Evolutionary conservation across 345 rosid species (phyloP).

Genomic region (Brassica rapa): DNA sequence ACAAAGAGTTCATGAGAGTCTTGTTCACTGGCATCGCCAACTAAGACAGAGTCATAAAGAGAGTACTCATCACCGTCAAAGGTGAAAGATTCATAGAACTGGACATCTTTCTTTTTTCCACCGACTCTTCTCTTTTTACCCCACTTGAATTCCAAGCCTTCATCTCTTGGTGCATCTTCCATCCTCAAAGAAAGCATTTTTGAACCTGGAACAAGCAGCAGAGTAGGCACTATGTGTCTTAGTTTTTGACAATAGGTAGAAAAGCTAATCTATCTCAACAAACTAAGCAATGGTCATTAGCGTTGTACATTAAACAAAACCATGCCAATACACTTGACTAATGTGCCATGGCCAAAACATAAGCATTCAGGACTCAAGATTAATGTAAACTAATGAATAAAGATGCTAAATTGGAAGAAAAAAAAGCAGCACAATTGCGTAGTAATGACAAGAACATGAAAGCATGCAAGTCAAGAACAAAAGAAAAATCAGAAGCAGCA

Average conservation of each 20-base stretch:
- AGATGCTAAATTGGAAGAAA: background rate
- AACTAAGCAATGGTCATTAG: background rate
- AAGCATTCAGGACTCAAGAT: background rate
- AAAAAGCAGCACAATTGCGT: background rate
- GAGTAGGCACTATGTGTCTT: background rate
- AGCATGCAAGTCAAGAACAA: background rate
- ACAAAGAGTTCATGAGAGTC: conserved; percentile 70
- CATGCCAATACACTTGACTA: background rate
- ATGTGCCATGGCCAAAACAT: background rate
- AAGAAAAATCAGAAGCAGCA: background rate
- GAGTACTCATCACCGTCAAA: conserved; percentile 66
- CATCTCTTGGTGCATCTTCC: conserved; percentile 48
- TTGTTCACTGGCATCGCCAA: conserved; percentile 42
- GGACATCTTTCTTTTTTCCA: conserved; percentile 61
- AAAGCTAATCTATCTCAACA: background rate
- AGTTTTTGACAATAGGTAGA: too few relatives aligned
- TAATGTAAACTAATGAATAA: background rate
- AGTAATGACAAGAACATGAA: background rate
- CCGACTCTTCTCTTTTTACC: conserved; percentile 62
- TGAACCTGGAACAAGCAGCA: conserved; percentile 4
- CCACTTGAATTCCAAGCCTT: conserved; percentile 67
- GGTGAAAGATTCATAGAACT: conserved; percentile 71
- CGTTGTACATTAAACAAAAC: background rate
- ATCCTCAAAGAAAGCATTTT: conserved; percentile 44
- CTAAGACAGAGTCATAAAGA: conserved; percentile 72